Evolutionary conservation across 2,329 filamentous ascomycete genomes (phyloP), one percentile per base, ranked within the genome.

Genomic region (Karstenula rhodostoma): DNA sequence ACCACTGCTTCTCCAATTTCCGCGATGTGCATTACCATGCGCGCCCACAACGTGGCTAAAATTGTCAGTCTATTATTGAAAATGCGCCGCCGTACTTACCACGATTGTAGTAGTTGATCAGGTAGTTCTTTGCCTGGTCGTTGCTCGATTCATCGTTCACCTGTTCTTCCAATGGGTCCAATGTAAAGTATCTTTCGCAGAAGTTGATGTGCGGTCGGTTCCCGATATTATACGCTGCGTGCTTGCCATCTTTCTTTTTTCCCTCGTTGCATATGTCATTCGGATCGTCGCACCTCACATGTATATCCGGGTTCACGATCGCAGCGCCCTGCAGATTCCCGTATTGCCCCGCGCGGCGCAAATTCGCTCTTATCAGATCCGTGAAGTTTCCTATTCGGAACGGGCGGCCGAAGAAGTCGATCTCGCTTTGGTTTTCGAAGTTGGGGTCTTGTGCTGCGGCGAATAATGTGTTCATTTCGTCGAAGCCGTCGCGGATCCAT

Each of bases 191-290:
- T 46, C 64, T 62, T 3, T 62, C 52, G 56, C 74, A 77, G 53
- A 77, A 77, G 47, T 74, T 73, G 33, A 76, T 65, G 42, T 76
- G 72, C 4, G 74, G 71, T n/a, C 74, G 69, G 43, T 76, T 76
- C 9, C 72, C 74, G 37, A 77, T 72, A 58, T 75, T 76, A 60
- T 76, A 77, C 23, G 72, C 71, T 1, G 65, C 59, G 54, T 76
- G 74, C 27, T 66, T 66, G 19, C 73, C 74, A 23, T 75, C 71
- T 47, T 67, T 71, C 42, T 62, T 66, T 35, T 70, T 73, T 9
- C 71, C 72, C 13, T 61, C 62, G 8, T 65, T 55, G 57, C 73
- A 77, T 3, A 69, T 59, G 5, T 64, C 37, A 54, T 70, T 68
- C 27, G 74, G 75, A 55, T 77, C 74, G 44, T 76, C 74, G 62